Conservation (phyloP, 1,284 basidiomycete genomes). For the Malassezia equina region DNA sequence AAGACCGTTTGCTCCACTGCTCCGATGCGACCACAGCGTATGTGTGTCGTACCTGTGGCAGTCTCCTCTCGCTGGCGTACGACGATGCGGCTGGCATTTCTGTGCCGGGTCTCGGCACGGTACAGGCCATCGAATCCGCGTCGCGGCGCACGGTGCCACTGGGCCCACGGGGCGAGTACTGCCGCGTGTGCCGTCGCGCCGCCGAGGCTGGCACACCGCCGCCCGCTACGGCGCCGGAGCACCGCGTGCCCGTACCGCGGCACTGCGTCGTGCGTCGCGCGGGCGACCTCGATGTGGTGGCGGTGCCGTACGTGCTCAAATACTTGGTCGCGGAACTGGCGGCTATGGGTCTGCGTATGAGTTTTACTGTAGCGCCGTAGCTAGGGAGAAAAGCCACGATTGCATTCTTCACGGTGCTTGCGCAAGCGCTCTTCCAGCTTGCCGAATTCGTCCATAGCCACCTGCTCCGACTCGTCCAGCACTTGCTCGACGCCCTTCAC, state of each 20-base stretch:
- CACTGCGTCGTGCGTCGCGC: slow-evolving; percentile 18
- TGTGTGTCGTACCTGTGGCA: slow-evolving; percentile 93
- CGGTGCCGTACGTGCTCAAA: slow-evolving; percentile 73
- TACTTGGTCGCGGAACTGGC: slow-evolving; percentile 55
- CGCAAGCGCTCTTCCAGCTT: slow-evolving; percentile 74
- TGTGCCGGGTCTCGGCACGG: slow-evolving; percentile 13
- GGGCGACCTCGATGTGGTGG: slow-evolving; percentile 50
- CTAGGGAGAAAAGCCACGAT: slow-evolving; percentile 30
- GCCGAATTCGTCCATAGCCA: slow-evolving; percentile 78
- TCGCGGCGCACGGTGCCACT: slow-evolving; percentile 18
- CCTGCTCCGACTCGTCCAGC: slow-evolving; percentile 75
- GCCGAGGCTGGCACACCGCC: not conserved
- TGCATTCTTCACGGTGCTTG: slow-evolving; percentile 28
- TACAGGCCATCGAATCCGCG: slow-evolving; percentile 21
- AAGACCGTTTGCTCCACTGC: slow-evolving; percentile 98
- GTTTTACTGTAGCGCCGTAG: slow-evolving; percentile 27
- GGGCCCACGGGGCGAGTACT: slow-evolving; percentile 44
- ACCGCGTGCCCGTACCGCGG: slow-evolving; percentile 23
- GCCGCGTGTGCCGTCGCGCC: slow-evolving; percentile 35
- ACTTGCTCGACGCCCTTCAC: slow-evolving; percentile 94
- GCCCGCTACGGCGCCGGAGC: slow-evolving; percentile 4
- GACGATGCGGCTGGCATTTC: slow-evolving; percentile 21
- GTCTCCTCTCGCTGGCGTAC: slow-evolving; percentile 72
- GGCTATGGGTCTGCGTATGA: slow-evolving; percentile 55
- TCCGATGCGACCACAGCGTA: slow-evolving; percentile 98